These are phyloP conservation scores for Aureobasidium sp. DNA, from an alignment of 2,329 filamentous ascomycete genomes.

Conservation along the genomic window DNA sequence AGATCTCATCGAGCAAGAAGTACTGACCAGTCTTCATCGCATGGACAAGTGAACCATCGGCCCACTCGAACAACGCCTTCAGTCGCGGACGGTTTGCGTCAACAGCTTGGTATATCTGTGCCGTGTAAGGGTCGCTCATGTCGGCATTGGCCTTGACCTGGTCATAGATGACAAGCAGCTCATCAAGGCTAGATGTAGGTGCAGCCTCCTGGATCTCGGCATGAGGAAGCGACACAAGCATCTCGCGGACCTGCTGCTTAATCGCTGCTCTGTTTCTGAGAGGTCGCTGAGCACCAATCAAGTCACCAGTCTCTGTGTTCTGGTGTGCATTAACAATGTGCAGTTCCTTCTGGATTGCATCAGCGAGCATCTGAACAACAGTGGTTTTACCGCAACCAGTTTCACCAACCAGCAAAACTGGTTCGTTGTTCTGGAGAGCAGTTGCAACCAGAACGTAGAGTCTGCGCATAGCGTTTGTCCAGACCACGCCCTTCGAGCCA, in stretches of 20 bases:
- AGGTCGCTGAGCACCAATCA: conserved; percentile 91
- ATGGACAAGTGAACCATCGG: conserved; percentile 83
- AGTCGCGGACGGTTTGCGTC: conserved; percentile 49
- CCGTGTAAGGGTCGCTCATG: conserved; percentile 8
- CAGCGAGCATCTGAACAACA: conserved; percentile 83
- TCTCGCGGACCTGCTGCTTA: conserved; percentile 53
- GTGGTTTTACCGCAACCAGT: conserved; percentile 98
- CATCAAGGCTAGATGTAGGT: conserved; percentile 37
- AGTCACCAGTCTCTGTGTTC: conserved; percentile 92
- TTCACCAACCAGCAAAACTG: conserved; percentile 87
- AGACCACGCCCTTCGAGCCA: conserved; percentile 64
- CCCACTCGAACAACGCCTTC: conserved; percentile 92
- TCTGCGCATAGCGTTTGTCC: conserved; percentile 90
- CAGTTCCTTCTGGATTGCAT: conserved; percentile 65
- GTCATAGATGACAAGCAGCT: conserved; percentile 53
- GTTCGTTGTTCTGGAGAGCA: conserved; percentile 83
- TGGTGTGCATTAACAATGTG: conserved; percentile 96
- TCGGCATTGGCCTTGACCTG: conserved; percentile 31
- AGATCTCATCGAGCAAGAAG: conserved; percentile 96
- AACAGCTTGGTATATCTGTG: conserved; percentile 27
- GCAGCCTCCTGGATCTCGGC: conserved; percentile 17
- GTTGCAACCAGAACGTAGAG: conserved; percentile 82
- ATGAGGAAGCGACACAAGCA: conserved; percentile 40
- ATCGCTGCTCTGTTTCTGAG: conserved; percentile 75
- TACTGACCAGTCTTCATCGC: conserved; percentile 85